These are phyloP conservation scores for Lactarius vividus DNA, from an alignment of 768 basidiomycete species.

Conservation along the genomic window DNA sequence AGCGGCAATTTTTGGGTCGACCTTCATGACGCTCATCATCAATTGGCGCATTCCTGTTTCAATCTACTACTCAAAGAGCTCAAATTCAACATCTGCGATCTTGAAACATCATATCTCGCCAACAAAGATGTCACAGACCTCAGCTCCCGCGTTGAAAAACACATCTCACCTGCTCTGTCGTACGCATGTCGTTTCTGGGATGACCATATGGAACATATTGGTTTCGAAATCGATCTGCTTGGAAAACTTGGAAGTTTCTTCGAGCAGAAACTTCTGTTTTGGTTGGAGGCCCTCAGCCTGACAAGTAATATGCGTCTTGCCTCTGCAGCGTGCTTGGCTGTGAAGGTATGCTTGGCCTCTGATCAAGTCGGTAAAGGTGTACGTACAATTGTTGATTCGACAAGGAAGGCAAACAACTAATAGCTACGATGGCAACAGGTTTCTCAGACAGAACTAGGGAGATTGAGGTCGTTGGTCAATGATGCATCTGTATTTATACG, in stretches of 20 bases:
- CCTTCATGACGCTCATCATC: not conserved
- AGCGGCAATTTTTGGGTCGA: not conserved
- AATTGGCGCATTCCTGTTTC: not conserved
- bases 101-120: not conserved
- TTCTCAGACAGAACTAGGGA: too few relatives aligned
- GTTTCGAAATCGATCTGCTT: not conserved
- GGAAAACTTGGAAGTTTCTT: not conserved
- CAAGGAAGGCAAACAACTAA: too few relatives aligned
- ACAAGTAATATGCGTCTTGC: not conserved
- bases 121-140: not conserved
- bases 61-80: not conserved
- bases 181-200: conserved; percentile 10
- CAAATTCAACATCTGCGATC: conserved; percentile 7
- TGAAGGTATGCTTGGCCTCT: not conserved
- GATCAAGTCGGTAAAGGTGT: not conserved
- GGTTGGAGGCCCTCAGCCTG: not conserved
- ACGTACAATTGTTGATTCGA: not conserved
- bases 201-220: not conserved
- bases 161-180: not conserved
- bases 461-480: too few relatives aligned
- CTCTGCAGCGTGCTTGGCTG: not conserved
- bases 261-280: not conserved
- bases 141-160: not conserved
- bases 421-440: too few relatives aligned
- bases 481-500: too few relatives aligned